These are phyloP conservation scores for Allantophomopsis cytisporea DNA, from an alignment of 2,329 filamentous ascomycete species.

Conservation along the genomic window DNA sequence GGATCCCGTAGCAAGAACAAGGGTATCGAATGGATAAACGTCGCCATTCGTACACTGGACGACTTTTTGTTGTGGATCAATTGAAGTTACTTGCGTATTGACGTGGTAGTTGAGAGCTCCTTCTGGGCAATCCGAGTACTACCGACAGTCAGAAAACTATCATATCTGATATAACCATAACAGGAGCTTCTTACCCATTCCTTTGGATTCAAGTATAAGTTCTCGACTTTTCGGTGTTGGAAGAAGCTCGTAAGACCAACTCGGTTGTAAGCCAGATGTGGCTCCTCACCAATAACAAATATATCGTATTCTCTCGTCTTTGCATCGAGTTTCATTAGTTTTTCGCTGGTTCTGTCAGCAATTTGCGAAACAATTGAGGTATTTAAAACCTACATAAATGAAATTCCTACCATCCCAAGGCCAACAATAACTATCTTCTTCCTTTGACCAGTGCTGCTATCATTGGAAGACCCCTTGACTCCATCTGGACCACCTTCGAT, in stretches of 20 bases:
- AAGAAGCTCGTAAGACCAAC: slow-evolving; percentile 86
- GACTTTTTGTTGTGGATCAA: slow-evolving; percentile 47
- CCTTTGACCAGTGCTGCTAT: slow-evolving; percentile 13
- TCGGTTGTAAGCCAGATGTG: slow-evolving; percentile 80
- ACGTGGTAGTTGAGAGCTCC: slow-evolving; percentile 62
- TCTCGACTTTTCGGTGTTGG: slow-evolving; percentile 71
- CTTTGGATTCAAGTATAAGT: slow-evolving; percentile 73
- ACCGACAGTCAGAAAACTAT: not conserved
- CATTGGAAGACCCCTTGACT: slow-evolving; percentile 9
- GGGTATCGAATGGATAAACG: slow-evolving; percentile 60
- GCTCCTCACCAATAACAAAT: slow-evolving; percentile 76
- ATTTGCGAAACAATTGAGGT: not conserved
- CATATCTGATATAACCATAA: not conserved
- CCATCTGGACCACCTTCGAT: slow-evolving; percentile 11
- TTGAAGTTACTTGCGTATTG: slow-evolving; percentile 59
- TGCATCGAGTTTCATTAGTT: slow-evolving; percentile 73
- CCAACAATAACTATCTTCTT: slow-evolving; percentile 74
- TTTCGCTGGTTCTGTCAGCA: slow-evolving; percentile 45
- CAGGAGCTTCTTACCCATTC: slow-evolving; percentile 52
- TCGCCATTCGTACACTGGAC: slow-evolving; percentile 60
- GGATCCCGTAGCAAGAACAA: slow-evolving; percentile 77
- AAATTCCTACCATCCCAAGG: slow-evolving; percentile 82
- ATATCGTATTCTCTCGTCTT: slow-evolving; percentile 66
- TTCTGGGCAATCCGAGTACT: slow-evolving; percentile 26
- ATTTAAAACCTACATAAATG: slow-evolving; percentile 58